Evolutionary conservation across 768 basidiomycete species (phyloP).

Genomic region (Mrakia gelida): DNA sequence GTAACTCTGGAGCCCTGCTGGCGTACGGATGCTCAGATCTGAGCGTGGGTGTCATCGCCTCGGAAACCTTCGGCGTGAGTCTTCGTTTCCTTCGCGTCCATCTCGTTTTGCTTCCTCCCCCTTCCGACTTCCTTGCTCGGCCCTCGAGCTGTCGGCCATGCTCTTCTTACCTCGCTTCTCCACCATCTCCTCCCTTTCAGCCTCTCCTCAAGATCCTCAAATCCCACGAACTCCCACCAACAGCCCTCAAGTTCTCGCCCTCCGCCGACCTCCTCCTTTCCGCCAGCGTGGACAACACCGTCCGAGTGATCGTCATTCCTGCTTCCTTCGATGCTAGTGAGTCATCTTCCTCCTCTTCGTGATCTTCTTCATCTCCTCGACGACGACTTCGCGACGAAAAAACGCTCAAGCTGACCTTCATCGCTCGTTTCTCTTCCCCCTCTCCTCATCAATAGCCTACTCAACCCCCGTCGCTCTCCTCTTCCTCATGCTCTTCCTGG

Average conservation of each 20-base stretch:
- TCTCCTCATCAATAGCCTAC: constrained; percentile 16
- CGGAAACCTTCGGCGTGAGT: constrained; percentile 68
- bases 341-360: constrained; percentile 31
- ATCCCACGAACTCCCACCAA: constrained; percentile 92
- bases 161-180: background rate
- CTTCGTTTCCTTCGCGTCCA: background rate
- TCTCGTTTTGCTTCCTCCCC: constrained; percentile 10
- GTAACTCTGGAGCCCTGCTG: constrained; percentile 59
- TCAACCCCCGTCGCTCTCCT: constrained; percentile 28
- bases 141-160: background rate
- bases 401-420: background rate
- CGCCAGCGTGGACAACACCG: constrained; percentile 82
- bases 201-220: constrained; percentile 81
- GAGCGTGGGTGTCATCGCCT: constrained; percentile 76
- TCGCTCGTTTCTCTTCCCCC: background rate
- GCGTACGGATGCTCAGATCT: constrained; percentile 85
- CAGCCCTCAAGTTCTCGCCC: constrained; percentile 82
- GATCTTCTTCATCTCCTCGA: background rate
- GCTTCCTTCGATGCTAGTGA: constrained; percentile 42
- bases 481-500: constrained; percentile 25
- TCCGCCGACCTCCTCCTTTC: constrained; percentile 73
- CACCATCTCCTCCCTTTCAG: constrained; percentile 48
- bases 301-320: constrained; percentile 75
- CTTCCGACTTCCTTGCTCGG: background rate
- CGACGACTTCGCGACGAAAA: background rate